A percentile compares a stretch with the other conserved stretches of the same genome.
Evolutionary conservation across 495 filamentous ascomycete genomes (phyloP).

Genomic region (Hyphodiscus hymeniophilus): DNA sequence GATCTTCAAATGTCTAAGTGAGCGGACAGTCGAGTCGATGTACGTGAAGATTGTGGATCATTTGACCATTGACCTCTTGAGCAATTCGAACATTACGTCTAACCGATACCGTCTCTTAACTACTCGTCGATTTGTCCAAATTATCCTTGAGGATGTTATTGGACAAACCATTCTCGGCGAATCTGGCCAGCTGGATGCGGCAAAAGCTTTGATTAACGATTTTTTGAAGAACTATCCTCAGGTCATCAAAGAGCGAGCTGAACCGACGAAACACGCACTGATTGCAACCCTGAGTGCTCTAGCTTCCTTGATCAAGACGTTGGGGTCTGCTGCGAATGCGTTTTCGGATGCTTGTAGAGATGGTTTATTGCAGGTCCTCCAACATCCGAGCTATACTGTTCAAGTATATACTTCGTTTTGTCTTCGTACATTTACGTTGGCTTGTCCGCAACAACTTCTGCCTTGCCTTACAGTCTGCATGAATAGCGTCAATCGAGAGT

Average conservation of each 20-base stretch:
- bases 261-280: slow-evolving; percentile 82
- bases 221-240: slow-evolving; percentile 93
- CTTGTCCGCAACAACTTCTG: slow-evolving; percentile 84
- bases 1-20: slow-evolving; percentile 63
- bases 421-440: slow-evolving; percentile 77
- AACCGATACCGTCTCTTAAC: slow-evolving; percentile 86
- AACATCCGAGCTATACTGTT: slow-evolving; percentile 93
- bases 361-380: slow-evolving; percentile 79
- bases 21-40: slow-evolving; percentile 66
- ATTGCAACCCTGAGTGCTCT: slow-evolving; percentile 73
- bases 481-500: slow-evolving; percentile 87
- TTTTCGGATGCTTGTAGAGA: slow-evolving; percentile 79
- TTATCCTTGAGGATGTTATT: slow-evolving; percentile 76
- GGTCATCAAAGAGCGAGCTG: slow-evolving; percentile 80
- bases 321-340: slow-evolving; percentile 71
- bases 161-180: slow-evolving; percentile 79
- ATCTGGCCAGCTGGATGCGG: slow-evolving; percentile 73
- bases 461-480: slow-evolving; percentile 91
- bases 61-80: slow-evolving; percentile 70
- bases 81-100: slow-evolving; percentile 63
- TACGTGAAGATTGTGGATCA: slow-evolving; percentile 77
- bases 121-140: slow-evolving; percentile 76
- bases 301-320: slow-evolving; percentile 63
- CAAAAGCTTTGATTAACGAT: slow-evolving; percentile 75
- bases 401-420: slow-evolving; percentile 83